Evolutionary conservation across 169 alveolate genomes (phyloP).

Genomic region (Eimeria sp.): DNA sequence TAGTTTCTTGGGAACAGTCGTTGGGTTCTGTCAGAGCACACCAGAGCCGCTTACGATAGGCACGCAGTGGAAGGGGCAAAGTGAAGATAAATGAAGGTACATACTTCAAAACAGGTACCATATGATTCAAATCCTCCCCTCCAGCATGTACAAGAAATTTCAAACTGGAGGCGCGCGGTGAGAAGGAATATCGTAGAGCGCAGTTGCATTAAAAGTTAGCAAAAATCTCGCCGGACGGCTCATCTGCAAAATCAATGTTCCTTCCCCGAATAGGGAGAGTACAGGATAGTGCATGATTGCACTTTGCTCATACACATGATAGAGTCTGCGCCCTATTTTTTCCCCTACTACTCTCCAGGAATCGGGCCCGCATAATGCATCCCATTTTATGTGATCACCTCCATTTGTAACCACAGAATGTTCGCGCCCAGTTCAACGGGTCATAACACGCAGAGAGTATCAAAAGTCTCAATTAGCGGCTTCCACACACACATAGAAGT

Average conservation of each 20-base stretch:
- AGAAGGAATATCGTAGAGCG: neutral
- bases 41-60: neutral
- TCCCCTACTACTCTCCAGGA: neutral
- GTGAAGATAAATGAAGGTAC: neutral
- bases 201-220: neutral
- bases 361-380: neutral
- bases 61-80: neutral
- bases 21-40: too few relatives aligned
- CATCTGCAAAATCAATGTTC: neutral
- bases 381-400: conserved; percentile 8
- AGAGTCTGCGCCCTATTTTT: neutral
- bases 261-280: neutral
- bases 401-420: neutral
- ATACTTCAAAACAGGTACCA: too few relatives aligned
- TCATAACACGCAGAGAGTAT: neutral
- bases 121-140: neutral
- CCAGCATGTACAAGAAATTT: neutral
- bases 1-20: too few relatives aligned
- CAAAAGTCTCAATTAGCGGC: neutral
- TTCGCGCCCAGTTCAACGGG: neutral
- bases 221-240: neutral
- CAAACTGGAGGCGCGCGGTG: neutral
- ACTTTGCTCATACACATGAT: neutral
- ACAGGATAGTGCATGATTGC: neutral
- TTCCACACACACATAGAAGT: neutral